Conservation (phyloP, 768 basidiomycete species). For the Pleurotus giganteus region DNA sequence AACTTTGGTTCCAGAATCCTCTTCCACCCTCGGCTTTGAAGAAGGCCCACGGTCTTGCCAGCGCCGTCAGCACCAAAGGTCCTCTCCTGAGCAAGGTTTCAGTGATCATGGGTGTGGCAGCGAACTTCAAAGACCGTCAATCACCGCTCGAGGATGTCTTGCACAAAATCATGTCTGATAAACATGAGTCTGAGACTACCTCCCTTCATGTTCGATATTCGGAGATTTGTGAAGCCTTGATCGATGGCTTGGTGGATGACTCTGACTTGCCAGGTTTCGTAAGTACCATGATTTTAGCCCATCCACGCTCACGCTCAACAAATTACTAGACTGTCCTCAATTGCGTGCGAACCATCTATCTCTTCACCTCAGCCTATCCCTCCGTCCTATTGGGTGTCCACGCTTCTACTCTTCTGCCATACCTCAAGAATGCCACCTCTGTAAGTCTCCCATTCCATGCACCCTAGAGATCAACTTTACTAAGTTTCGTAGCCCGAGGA, state of each 20-base stretch:
- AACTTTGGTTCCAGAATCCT: conserved; percentile 75
- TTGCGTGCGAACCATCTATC: conserved; percentile 81
- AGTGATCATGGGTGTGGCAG: conserved; percentile 84
- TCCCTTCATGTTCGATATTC: conserved; percentile 66
- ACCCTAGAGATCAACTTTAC: conserved; percentile 4
- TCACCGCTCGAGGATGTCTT: conserved; percentile 83
- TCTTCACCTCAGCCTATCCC: conserved; percentile 82
- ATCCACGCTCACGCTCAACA: background rate
- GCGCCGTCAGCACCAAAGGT: conserved; percentile 53
- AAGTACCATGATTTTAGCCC: conserved; percentile 26
- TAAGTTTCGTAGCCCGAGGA: conserved; percentile 64
- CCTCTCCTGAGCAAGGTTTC: conserved; percentile 63
- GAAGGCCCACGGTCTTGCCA: conserved; percentile 35
- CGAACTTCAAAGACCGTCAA: conserved; percentile 79
- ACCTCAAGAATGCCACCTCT: conserved; percentile 78
- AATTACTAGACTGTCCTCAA: conserved; percentile 68
- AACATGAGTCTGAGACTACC: conserved; percentile 53
- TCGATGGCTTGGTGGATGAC: conserved; percentile 88
- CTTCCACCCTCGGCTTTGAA: conserved; percentile 27
- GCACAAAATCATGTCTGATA: conserved; percentile 76
- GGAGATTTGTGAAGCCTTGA: conserved; percentile 81
- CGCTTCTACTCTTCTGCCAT: conserved; percentile 85
- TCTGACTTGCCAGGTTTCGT: conserved; percentile 78
- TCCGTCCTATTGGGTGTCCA: conserved; percentile 79
- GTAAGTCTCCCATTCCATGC: conserved; percentile 45